These are phyloP conservation scores for Leishmania arabica DNA, from an alignment of 208 protist species.

Conservation along the genomic window DNA sequence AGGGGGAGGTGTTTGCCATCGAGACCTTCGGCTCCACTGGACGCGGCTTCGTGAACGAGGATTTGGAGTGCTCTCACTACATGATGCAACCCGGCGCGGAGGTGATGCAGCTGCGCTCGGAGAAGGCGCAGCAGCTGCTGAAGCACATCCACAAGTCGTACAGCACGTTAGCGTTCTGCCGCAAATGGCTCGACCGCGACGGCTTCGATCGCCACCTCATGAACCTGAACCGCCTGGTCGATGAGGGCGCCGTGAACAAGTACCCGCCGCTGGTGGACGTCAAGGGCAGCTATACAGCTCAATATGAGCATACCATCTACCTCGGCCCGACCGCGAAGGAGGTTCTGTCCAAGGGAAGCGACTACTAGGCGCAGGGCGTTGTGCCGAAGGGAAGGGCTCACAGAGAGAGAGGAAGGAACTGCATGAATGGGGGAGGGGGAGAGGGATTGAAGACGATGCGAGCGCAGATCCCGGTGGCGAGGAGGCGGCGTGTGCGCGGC, in stretches of 20 bases:
- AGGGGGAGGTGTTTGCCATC: slow-evolving; percentile 99
- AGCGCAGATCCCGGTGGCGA: neutral
- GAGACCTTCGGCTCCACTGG: slow-evolving; percentile 99
- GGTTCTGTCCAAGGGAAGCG: slow-evolving; percentile 95
- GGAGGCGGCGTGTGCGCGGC: neutral
- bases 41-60: slow-evolving; percentile 94
- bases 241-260: slow-evolving; percentile 90
- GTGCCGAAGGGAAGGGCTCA: slow-evolving; percentile 23
- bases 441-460: neutral
- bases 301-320: slow-evolving; percentile 98
- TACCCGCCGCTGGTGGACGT: slow-evolving; percentile 98
- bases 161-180: slow-evolving; percentile 98
- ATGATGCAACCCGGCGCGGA: slow-evolving; percentile 94
- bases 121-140: slow-evolving; percentile 93
- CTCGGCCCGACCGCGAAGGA: slow-evolving; percentile 96
- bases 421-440: neutral
- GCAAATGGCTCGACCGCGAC: slow-evolving; percentile 96
- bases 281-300: slow-evolving; percentile 97
- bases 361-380: slow-evolving; percentile 79
- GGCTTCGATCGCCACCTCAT: slow-evolving; percentile 93
- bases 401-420: neutral
- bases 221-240: slow-evolving; percentile 83
- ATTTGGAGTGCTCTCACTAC: slow-evolving; percentile 98
- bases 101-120: slow-evolving; percentile 63
- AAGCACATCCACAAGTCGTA: slow-evolving; percentile 93